Conservation (phyloP, 169 alveolate species). For the Babesia caballi region DNA sequence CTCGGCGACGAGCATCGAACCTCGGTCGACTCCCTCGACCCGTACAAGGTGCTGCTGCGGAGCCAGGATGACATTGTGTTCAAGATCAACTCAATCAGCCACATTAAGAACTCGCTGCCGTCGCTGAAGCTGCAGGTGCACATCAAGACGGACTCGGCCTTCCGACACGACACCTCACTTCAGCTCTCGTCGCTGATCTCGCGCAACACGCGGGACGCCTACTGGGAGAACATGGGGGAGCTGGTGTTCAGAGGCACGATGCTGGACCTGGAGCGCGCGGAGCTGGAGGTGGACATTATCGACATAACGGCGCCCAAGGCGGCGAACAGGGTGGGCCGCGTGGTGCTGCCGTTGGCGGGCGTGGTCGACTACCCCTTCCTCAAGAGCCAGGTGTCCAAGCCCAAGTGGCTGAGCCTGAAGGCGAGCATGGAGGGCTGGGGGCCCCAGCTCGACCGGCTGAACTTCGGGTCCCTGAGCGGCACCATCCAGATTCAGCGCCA, state of each 20-base stretch:
- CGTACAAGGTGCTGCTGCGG: background rate
- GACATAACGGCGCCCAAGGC: slow-evolving; percentile 73
- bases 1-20: background rate
- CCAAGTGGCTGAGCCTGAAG: slow-evolving; percentile 68
- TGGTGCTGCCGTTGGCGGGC: slow-evolving; percentile 65
- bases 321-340: slow-evolving; percentile 58
- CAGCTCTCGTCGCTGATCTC: slow-evolving; percentile 28
- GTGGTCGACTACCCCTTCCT: slow-evolving; percentile 73
- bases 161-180: slow-evolving; percentile 12
- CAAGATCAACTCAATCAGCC: background rate
- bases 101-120: slow-evolving; percentile 5
- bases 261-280: slow-evolving; percentile 74
- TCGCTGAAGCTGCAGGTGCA: slow-evolving; percentile 38
- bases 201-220: slow-evolving; percentile 47
- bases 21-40: background rate
- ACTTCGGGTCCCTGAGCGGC: slow-evolving; percentile 68
- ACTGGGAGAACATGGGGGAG: slow-evolving; percentile 81
- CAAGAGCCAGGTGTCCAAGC: slow-evolving; percentile 45
- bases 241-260: slow-evolving; percentile 79
- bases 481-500: slow-evolving; percentile 50
- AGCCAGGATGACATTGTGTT: slow-evolving; percentile 3
- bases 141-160: slow-evolving; percentile 27
- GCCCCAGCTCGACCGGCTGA: slow-evolving; percentile 50
- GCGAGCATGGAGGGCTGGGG: slow-evolving; percentile 75
- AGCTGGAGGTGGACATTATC: slow-evolving; percentile 70